Evolutionary conservation across 257 asterid genomes (phyloP), one percentile per base, ranked within the genome.

Genomic region (Asclepias syriaca): DNA sequence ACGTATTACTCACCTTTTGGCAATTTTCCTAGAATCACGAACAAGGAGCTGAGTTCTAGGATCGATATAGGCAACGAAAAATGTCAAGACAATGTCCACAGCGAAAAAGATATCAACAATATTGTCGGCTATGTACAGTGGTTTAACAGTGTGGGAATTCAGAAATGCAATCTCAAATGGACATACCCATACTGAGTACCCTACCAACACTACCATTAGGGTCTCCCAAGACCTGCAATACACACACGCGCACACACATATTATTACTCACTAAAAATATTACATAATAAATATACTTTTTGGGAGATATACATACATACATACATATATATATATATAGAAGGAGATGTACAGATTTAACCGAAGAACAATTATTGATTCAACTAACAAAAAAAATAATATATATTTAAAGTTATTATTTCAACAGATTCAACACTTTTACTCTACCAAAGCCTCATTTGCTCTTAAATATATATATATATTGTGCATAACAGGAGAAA

Each of bases 101-200:
- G 86, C 88, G 29, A 94, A 94, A 34, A 93, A 91, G 1, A 91
- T 0, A 72, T 91, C 90, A 11, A 91, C 91, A 8, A 85, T 56
- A 71, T 79, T 85, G 85, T 91, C 96, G 2, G 84, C 87, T 0
- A 89, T 76, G 82, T 75, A 84, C 0, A 89, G 83, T 6, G 73
- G 77, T 21, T 22, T 77, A 3, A 71, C 63, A 0, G 88, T 81
- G 1, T 76, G 78, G 0, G 87, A 83, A 65, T 65, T 70, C 7
- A 91, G 77, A 68, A 94, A 94, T 18, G 96, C 89, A 0, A 94
- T 88, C 81, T 94, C 93, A 65, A 87, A 94, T 0, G 96, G 98
- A 46, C 89, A 91, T 0, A 82, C 86, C 98, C 98, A 94, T 14
- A 83, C 96, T 24, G 96, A 88, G 73, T 91, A 88, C 9, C 87